A percentile compares a stretch with the other conserved stretches of the same genome.
Conservation (phyloP, 2,329 filamentous ascomycete genomes). For the Paecilomyces variotii region DNA sequence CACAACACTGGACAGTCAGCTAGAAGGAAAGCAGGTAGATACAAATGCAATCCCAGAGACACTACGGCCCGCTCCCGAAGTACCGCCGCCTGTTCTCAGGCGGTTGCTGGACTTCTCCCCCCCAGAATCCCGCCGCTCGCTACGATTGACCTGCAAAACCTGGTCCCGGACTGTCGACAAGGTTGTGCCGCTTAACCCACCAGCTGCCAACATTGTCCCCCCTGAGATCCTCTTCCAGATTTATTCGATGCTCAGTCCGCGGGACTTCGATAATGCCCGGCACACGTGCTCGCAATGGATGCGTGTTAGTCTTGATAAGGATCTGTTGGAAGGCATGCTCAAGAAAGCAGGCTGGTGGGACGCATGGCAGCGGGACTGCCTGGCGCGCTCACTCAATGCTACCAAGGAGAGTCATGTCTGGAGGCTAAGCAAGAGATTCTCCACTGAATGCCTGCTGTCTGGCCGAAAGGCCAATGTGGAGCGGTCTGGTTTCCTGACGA, state of each 20-base stretch:
- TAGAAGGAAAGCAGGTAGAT: neutral
- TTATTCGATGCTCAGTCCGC: conserved; percentile 36
- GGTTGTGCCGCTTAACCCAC: conserved; percentile 13
- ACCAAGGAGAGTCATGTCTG: conserved; percentile 30
- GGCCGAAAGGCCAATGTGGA: conserved; percentile 23
- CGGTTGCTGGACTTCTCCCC: neutral
- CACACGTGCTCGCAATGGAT: conserved; percentile 56
- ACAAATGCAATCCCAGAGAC: too few relatives aligned
- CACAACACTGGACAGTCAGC: neutral
- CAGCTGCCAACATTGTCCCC: conserved; percentile 32
- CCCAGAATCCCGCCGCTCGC: conserved; percentile 15
- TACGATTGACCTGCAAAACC: conserved; percentile 26
- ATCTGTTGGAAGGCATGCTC: conserved; percentile 47
- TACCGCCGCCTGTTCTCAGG: neutral
- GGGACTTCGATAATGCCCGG: conserved; percentile 53
- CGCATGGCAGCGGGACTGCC: conserved; percentile 26
- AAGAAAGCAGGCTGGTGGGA: conserved; percentile 49
- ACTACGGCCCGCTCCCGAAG: conserved; percentile 4
- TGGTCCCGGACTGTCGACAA: conserved; percentile 25
- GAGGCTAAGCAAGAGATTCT: conserved; percentile 39
- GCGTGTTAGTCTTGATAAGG: conserved; percentile 45
- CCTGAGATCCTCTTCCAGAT: conserved; percentile 44
- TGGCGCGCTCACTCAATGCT: conserved; percentile 20
- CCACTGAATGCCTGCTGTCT: conserved; percentile 43
- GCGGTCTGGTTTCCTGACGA: conserved; percentile 28